Evolutionary conservation across 2,329 filamentous ascomycete species (phyloP).

Genomic region (Calonectria honghensis): DNA sequence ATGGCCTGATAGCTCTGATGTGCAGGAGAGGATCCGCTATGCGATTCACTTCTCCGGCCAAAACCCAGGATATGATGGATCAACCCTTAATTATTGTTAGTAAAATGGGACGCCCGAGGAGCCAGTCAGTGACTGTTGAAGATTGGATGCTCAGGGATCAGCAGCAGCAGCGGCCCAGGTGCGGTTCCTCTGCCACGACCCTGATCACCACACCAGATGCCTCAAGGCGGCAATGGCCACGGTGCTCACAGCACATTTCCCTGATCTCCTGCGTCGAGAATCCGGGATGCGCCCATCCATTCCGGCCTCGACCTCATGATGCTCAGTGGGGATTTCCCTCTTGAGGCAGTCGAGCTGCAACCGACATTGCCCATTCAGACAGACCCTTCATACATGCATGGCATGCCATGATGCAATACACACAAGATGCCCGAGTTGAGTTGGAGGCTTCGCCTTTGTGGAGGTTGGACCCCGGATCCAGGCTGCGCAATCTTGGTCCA

Average conservation of each 20-base stretch:
- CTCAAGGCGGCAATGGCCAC: slow-evolving; percentile 25
- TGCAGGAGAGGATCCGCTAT: slow-evolving; percentile 5
- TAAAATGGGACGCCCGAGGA: neutral
- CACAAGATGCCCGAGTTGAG: neutral
- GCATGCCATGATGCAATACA: neutral
- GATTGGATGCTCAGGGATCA: slow-evolving; percentile 17
- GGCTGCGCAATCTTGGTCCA: slow-evolving; percentile 8
- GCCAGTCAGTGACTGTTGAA: slow-evolving; percentile 9
- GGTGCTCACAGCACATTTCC: slow-evolving; percentile 8
- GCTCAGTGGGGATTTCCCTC: slow-evolving; percentile 19
- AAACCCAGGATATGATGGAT: slow-evolving; percentile 19
- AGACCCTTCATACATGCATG: slow-evolving; percentile 35
- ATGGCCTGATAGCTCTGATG: slow-evolving; percentile 33
- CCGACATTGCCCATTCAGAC: slow-evolving; percentile 18
- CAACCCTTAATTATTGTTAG: slow-evolving; percentile 17
- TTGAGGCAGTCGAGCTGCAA: slow-evolving; percentile 25
- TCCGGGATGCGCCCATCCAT: slow-evolving; percentile 33
- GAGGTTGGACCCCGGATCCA: slow-evolving; percentile 31
- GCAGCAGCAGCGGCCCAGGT: neutral
- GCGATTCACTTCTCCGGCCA: slow-evolving; percentile 11
- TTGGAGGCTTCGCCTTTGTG: slow-evolving; percentile 7
- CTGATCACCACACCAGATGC: slow-evolving; percentile 30
- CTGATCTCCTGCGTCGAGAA: slow-evolving; percentile 29
- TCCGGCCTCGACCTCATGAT: slow-evolving; percentile 15
- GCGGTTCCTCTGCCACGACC: slow-evolving; percentile 27